These are phyloP conservation scores for Thielaviopsis ethacetica DNA, from an alignment of 2,329 filamentous ascomycete species.

Conservation along the genomic window DNA sequence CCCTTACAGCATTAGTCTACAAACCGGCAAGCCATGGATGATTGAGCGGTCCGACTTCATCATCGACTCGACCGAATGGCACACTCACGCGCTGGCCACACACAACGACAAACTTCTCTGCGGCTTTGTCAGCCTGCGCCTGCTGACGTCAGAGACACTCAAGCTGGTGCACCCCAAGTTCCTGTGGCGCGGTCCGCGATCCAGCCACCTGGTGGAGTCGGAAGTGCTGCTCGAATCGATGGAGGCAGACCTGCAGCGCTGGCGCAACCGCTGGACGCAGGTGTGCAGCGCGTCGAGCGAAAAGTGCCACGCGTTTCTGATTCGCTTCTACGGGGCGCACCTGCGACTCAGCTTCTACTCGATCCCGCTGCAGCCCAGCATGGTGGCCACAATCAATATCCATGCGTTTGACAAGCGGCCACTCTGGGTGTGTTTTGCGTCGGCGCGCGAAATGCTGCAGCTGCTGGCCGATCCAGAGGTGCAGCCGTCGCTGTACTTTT, in stretches of 20 bases:
- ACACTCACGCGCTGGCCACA: slow-evolving; percentile 17
- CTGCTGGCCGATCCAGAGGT: slow-evolving; percentile 17
- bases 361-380: slow-evolving; percentile 19
- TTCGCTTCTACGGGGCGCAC: slow-evolving; percentile 24
- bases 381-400: slow-evolving; percentile 15
- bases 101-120: slow-evolving; percentile 21
- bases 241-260: slow-evolving; percentile 15
- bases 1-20: slow-evolving; percentile 21
- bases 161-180: slow-evolving; percentile 14
- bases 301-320: slow-evolving; percentile 21
- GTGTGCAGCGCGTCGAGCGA: slow-evolving; percentile 12
- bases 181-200: slow-evolving; percentile 10
- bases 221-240: slow-evolving; percentile 15
- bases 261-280: slow-evolving; percentile 14
- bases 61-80: slow-evolving; percentile 21
- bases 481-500: slow-evolving; percentile 21
- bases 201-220: slow-evolving; percentile 15
- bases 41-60: slow-evolving; percentile 23
- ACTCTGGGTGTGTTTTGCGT: slow-evolving; percentile 19
- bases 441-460: slow-evolving; percentile 20
- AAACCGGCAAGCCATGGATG: slow-evolving; percentile 27
- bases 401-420: slow-evolving; percentile 17
- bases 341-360: slow-evolving; percentile 23
- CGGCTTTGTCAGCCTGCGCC: slow-evolving; percentile 22
- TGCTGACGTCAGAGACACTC: slow-evolving; percentile 20